These are phyloP conservation scores for Trichomonas gallinae DNA, from an alignment of 208 protist species.

Conservation along the genomic window DNA sequence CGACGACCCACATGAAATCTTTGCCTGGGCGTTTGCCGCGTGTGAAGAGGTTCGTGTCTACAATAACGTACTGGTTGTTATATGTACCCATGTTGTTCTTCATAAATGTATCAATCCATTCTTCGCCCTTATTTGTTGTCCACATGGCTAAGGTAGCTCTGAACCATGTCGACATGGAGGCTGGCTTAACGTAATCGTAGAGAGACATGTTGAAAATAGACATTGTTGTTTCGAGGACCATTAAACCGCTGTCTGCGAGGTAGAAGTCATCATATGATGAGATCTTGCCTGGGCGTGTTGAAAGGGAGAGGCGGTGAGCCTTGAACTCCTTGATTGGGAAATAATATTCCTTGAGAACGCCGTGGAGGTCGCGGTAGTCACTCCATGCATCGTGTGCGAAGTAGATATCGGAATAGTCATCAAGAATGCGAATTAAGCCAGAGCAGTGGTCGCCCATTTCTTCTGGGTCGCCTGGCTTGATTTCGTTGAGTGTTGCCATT, in stretches of 20 bases:
- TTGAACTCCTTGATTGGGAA: neutral
- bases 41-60: neutral
- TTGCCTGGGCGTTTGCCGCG: neutral
- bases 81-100: neutral
- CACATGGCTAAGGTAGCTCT: neutral
- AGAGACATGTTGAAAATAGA: slow-evolving; percentile 45
- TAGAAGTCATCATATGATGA: slow-evolving; percentile 68
- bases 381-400: neutral
- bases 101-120: neutral
- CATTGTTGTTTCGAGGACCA: slow-evolving; percentile 57
- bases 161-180: neutral
- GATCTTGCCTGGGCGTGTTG: slow-evolving; percentile 39
- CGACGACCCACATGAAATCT: neutral
- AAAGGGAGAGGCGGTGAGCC: neutral
- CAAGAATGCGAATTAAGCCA: neutral
- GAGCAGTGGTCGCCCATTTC: neutral
- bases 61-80: slow-evolving; percentile 13
- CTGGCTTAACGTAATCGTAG: slow-evolving; percentile 27
- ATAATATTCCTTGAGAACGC: neutral
- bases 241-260: slow-evolving; percentile 48
- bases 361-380: neutral
- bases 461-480: neutral
- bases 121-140: neutral
- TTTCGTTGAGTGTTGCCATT: too few relatives aligned
- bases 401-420: neutral